Conservation (phyloP, 1,284 basidiomycete genomes). For the Heterobasidion occidentale region DNA sequence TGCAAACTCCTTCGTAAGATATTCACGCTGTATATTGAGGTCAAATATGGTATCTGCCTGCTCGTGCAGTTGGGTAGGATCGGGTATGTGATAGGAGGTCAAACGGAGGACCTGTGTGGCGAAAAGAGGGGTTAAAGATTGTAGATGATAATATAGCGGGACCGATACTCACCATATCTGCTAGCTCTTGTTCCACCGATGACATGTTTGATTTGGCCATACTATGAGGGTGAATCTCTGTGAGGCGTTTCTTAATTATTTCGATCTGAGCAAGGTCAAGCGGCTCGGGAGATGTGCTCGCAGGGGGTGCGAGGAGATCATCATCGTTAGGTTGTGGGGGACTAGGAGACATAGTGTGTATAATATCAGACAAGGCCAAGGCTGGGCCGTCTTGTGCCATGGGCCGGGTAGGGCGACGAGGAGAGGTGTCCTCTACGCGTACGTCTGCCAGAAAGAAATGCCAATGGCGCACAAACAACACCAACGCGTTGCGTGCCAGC, state of each 20-base stretch:
- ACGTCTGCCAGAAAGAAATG: background rate
- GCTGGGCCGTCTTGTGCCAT: conserved; percentile 25
- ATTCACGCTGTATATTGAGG: conserved; percentile 50
- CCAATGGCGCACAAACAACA: conserved; percentile 7
- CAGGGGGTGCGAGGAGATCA: conserved; percentile 1
- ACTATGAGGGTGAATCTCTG: conserved; percentile 15
- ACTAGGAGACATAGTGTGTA: conserved; percentile 32
- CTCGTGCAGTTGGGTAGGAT: conserved; percentile 39
- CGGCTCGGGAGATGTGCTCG: conserved; percentile 21
- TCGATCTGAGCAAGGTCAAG: conserved; percentile 23
- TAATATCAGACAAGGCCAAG: conserved; percentile 32
- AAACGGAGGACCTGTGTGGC: conserved; percentile 41
- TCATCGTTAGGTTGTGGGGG: conserved; percentile 16
- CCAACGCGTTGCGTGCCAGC: conserved; percentile 13
- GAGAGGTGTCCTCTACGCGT: background rate
- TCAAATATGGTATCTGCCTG: conserved; percentile 56
- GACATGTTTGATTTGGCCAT: conserved; percentile 12
- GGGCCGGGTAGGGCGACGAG: conserved; percentile 1
- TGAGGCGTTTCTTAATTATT: conserved; percentile 20
- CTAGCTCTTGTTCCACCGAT: conserved; percentile 42
- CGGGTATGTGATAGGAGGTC: conserved; percentile 29
- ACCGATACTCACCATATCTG: conserved; percentile 42
- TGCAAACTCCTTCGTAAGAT: conserved; percentile 38
- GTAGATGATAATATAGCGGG: conserved; percentile 2
- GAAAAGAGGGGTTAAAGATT: conserved; percentile 5